Conservation (phyloP, 108 stramenopile genomes). For the Bacterosira constricta region DNA sequence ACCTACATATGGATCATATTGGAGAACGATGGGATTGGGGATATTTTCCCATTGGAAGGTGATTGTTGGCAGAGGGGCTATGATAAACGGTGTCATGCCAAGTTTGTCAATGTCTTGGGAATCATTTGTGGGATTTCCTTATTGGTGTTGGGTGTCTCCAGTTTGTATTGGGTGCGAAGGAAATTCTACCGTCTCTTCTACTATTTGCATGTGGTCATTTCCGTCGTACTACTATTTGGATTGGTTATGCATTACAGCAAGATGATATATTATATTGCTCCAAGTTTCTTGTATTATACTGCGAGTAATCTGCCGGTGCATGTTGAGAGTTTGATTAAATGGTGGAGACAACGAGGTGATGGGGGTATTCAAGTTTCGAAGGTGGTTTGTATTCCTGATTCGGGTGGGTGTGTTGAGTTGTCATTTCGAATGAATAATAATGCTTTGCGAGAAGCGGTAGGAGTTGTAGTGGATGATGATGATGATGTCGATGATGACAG, state of each 20-base stretch:
- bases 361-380: slow-evolving; percentile 33
- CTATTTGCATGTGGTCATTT: slow-evolving; percentile 27
- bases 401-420: slow-evolving; percentile 53
- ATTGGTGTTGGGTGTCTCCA: slow-evolving; percentile 42
- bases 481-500: neutral
- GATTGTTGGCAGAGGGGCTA: slow-evolving; percentile 10
- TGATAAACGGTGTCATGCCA: slow-evolving; percentile 4
- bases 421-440: neutral
- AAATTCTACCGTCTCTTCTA: slow-evolving; percentile 56
- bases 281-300: slow-evolving; percentile 65
- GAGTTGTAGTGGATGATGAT: neutral
- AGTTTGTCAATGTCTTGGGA: slow-evolving; percentile 52
- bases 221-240: slow-evolving; percentile 33
- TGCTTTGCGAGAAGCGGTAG: neutral
- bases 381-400: slow-evolving; percentile 42
- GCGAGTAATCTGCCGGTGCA: slow-evolving; percentile 49
- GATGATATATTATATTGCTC: slow-evolving; percentile 59
- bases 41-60: slow-evolving; percentile 17
- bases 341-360: neutral
- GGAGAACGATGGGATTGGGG: neutral
- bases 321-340: slow-evolving; percentile 23
- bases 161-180: slow-evolving; percentile 50
- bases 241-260: slow-evolving; percentile 66
- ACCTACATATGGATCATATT: slow-evolving; percentile 6
- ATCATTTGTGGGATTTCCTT: slow-evolving; percentile 41